Evolutionary conservation across 495 filamentous ascomycete genomes (phyloP).

Genomic region (Oleoguttula mirabilis): DNA sequence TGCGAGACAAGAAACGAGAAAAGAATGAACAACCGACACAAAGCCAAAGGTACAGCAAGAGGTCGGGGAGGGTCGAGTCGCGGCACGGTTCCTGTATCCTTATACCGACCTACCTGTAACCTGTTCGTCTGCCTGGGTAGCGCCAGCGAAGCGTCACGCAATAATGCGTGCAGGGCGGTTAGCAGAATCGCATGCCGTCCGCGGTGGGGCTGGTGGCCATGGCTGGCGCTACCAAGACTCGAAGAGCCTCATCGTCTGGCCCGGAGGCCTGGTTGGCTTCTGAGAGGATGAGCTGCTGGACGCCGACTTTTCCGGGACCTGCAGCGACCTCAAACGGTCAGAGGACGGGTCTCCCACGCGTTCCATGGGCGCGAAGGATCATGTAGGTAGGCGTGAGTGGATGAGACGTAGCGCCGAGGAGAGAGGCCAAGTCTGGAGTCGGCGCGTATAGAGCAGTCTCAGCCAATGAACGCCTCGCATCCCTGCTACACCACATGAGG

Average conservation of each 20-base stretch:
- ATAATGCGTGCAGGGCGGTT: conserved; percentile 6
- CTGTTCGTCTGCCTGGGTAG: background rate
- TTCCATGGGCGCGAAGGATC: too few species aligned
- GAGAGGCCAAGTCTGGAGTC: background rate
- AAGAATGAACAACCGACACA: conserved; percentile 3
- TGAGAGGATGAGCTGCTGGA: too few species aligned
- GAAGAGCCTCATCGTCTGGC: conserved; percentile 4
- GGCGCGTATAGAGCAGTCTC: background rate
- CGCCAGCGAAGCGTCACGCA: conserved; percentile 6
- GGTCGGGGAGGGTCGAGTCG: background rate
- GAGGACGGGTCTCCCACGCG: too few species aligned
- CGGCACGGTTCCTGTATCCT: too few species aligned
- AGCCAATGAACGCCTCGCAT: too few species aligned
- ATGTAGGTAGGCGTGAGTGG: too few species aligned
- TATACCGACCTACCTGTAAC: conserved; percentile 7
- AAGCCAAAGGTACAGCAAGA: conserved; percentile 1
- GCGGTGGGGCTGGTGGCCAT: conserved; percentile 5
- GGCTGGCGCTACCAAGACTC: conserved; percentile 14
- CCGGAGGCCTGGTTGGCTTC: conserved; percentile 12
- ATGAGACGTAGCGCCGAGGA: background rate
- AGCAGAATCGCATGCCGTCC: conserved; percentile 9
- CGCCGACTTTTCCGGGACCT: too few species aligned
- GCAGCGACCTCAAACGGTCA: too few species aligned
- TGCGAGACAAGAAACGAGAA: conserved; percentile 8
- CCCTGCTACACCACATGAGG: too few species aligned